Evolutionary conservation across 495 filamentous ascomycete species (phyloP), one percentile per base, ranked within the genome.

Genomic region (Jackrogersella multiformis): DNA sequence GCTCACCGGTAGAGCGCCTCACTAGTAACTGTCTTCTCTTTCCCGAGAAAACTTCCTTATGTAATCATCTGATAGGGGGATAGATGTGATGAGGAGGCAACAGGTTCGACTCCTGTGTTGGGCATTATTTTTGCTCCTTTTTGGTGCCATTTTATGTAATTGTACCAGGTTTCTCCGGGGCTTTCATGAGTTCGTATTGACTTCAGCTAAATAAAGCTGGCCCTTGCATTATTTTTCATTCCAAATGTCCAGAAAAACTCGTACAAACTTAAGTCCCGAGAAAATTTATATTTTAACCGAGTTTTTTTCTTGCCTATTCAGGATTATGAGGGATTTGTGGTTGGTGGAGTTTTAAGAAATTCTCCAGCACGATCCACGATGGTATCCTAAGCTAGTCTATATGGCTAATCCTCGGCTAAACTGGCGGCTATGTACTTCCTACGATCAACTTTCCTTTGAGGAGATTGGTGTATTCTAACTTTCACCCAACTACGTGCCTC

Each of bases 51-150:
- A n/a, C n/a, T n/a, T n/a, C n/a, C n/a, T n/a, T n/a, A n/a, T n/a
- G n/a, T n/a, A 44, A 23, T 42, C 16, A 42, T 44, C 21, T 21
- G 42, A 26, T 20, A 46, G 26, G 21, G 21, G 20, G 4, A n/a
- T 21, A 5, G 12, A 2, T 53, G 52, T 2, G 12, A 64, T 57
- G 53, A 64, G 61, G 61, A 64, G 61, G 61, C 61, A 64, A 64
- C 61, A 64, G 61, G 61, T 64, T 64, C 53, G 61, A 64, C 24
- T 64, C 53, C 61, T 64, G 61, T 64, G 53, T 57, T 64, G 61
- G 53, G 53, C 52, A 57, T 23, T 30, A 8, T 36, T 63, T 55
- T 45, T 46, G 8, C 23, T 46, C 10, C 12, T 38, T 5, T 34
- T 20, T 48, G 1, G 20, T 42, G 2, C 46, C 1, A 36, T 21